A percentile compares a stretch with the other conserved stretches of the same genome.
Conservation (phyloP, 345 rosid species). For the Ceriops zippeliana region DNA sequence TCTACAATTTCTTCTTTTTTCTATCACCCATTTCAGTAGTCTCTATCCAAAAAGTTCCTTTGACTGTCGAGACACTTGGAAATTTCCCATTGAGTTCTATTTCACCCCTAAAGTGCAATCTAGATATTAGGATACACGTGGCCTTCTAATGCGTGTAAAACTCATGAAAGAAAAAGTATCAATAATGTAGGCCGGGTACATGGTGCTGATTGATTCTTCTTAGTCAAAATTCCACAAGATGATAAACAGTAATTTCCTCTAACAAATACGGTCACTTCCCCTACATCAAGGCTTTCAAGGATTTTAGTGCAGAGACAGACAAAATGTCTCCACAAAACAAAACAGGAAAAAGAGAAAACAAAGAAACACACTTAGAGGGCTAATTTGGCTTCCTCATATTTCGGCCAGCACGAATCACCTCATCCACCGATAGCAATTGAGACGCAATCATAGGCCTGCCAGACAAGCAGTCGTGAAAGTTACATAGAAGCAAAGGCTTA, state of each 20-base stretch:
- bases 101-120: no score
- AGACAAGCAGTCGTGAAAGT: constrained; percentile 1
- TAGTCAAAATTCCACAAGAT: constrained; percentile 12
- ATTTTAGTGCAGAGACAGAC: background rate
- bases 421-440: constrained; percentile 90
- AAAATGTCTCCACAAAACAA: background rate
- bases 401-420: constrained; percentile 94
- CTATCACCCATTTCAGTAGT: no score
- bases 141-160: no score
- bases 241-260: constrained; percentile 3
- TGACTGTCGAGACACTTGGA: no score
- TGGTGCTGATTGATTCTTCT: background rate
- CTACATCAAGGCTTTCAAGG: background rate
- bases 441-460: constrained; percentile 93
- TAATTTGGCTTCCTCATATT: constrained; percentile 95
- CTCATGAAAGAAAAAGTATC: no score
- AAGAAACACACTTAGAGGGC: background rate
- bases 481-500: no score
- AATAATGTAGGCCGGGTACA: background rate
- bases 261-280: constrained; percentile 12
- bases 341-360: background rate
- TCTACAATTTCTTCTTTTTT: no score
- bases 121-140: no score
- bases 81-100: no score
- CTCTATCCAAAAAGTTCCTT: no score